Percentiles rank a stretch among this genome's conserved stretches.
These are phyloP conservation scores for Saccharomycopsis lassenensis DNA, from an alignment of 805 yeast genomes.

Conservation along the genomic window DNA sequence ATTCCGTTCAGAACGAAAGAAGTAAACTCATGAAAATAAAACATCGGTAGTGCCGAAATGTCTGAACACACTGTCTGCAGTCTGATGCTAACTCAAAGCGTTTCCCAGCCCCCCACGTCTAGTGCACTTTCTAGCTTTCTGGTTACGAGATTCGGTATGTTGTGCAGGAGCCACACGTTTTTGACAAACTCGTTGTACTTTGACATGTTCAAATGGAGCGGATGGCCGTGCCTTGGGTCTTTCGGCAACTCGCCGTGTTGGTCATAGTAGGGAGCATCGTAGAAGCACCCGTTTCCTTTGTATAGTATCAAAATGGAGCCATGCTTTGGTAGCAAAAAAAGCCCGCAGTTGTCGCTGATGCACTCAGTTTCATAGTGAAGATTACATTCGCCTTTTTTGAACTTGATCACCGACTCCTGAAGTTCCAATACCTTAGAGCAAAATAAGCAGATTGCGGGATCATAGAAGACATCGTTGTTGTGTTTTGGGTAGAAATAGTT, in stretches of 20 bases:
- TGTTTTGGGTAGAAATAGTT: slow-evolving; percentile 37
- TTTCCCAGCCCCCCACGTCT: slow-evolving; percentile 96
- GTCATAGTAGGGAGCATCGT: slow-evolving; percentile 75
- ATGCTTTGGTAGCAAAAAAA: slow-evolving; percentile 62
- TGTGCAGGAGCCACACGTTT: slow-evolving; percentile 69
- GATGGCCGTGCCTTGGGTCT: slow-evolving; percentile 59
- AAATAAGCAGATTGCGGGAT: slow-evolving; percentile 79
- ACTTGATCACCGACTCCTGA: slow-evolving; percentile 51
- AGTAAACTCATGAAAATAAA: too few relatives aligned
- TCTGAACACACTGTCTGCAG: too few relatives aligned
- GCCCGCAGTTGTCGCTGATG: slow-evolving; percentile 53
- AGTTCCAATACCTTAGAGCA: slow-evolving; percentile 63
- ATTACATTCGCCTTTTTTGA: slow-evolving; percentile 65
- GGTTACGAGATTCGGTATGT: slow-evolving; percentile 64
- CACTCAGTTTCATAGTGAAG: slow-evolving; percentile 58
- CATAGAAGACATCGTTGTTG: slow-evolving; percentile 32
- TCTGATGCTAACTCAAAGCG: too few relatives aligned
- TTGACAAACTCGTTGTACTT: slow-evolving; percentile 59
- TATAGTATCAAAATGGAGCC: slow-evolving; percentile 53
- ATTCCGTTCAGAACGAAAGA: too few relatives aligned
- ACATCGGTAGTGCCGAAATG: too few relatives aligned
- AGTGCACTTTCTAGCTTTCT: slow-evolving; percentile 66
- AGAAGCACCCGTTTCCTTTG: slow-evolving; percentile 73
- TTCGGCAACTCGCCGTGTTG: slow-evolving; percentile 78
- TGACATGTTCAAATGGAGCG: slow-evolving; percentile 49